Conservation (phyloP, 306 rosid genomes). For the Vigna mungo region DNA sequence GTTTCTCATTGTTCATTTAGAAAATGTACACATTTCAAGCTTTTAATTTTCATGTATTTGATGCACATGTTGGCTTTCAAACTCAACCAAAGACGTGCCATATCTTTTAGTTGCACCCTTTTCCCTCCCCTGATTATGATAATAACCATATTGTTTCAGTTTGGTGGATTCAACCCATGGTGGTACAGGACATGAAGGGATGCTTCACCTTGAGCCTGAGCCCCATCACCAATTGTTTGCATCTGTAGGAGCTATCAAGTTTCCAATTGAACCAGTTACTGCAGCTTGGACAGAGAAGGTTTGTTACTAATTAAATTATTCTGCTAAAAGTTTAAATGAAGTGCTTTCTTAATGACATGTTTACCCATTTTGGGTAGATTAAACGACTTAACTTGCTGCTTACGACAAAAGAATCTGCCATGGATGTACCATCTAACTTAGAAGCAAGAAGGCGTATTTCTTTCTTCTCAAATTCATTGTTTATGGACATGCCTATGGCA, state of each 20-base stretch:
- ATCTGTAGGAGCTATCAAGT: constrained; percentile 87
- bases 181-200: constrained; percentile 76
- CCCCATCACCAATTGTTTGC: constrained; percentile 88
- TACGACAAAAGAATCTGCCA: constrained; percentile 97
- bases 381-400: constrained; percentile 84
- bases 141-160: constrained; percentile 54
- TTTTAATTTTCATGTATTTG: not conserved
- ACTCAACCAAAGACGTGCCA: not conserved
- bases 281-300: constrained; percentile 99
- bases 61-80: too few relatives aligned
- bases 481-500: constrained; percentile 96
- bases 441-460: constrained; percentile 99
- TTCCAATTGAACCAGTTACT: constrained; percentile 74
- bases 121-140: constrained; percentile 20
- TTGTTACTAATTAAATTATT: constrained; percentile 29
- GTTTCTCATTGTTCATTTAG: not conserved
- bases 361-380: constrained; percentile 57
- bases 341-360: constrained; percentile 24
- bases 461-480: constrained; percentile 93
- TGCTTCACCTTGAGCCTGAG: constrained; percentile 70
- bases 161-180: constrained; percentile 74
- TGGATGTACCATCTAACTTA: constrained; percentile 97
- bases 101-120: not conserved
- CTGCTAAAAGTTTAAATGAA: constrained; percentile 8
- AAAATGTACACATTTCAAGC: not conserved